Base-by-base conservation (phyloP, 306 rosid species). In the Acacia crassicarpa region DNA sequence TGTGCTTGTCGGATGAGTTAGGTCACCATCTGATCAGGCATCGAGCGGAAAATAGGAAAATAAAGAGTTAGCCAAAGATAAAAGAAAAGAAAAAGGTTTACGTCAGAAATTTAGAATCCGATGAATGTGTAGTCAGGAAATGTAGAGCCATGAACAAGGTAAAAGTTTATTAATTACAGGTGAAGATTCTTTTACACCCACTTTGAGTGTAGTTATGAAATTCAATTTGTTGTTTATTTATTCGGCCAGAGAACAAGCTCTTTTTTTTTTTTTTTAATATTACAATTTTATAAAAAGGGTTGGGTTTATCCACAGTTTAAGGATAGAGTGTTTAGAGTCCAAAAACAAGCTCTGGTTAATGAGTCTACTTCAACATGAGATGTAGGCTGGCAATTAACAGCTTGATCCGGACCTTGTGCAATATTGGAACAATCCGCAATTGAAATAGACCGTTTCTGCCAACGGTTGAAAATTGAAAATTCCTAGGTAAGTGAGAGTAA, bases 141-240 rank as follows among this genome's bases (percentile, higher is more conserved):
- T 92, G 97, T 93, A 92, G 98, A 92, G 93, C 82, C 83, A 84
- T 63, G 89, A 84, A 91, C 82, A 84, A 79, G 83, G 91, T 81
- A 75, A 87, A 87, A 81, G 94, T 70, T 79, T 84, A 89, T 84
- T 89, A 90, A 91, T 87, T 90, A 87, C 81, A 86, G 88, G 80
- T 86, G 80, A 86, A 89, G 85, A 85, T 92, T 91, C 91, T 92
- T 87, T 92, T 87, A 79, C 81, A 65, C 84, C 72, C 83, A 67
- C 19, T 81, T 76, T 70, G 38, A 14, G 61, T 75, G 33, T 79
- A 85, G 67, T 74, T 73, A 45, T 35, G 49, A 68, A 84, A 69
- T 78, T 81, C 46, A 71, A 22, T 61, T 2, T 79, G 5, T 48
- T 51, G n/a, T 16, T 49, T 49, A 16, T 14, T 3, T 49, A 4